phyloP scores from a whole-genome alignment of 1,139 yeast genomes.

The Magnusiomyces fungicola region DNA sequence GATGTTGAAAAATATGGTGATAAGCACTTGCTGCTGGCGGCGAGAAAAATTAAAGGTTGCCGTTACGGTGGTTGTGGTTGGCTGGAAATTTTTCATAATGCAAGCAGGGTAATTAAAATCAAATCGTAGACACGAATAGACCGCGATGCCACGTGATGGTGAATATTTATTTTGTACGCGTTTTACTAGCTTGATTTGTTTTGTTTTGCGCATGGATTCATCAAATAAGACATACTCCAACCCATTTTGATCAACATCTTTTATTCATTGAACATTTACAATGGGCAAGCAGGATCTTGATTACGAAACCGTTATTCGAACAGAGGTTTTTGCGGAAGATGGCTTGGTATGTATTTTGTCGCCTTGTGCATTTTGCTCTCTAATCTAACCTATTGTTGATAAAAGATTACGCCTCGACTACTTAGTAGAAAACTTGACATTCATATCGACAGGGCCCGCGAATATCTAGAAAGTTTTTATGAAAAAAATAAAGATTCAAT shows the following conservation, averaged over 20 bases:
- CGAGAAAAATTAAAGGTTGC: not conserved
- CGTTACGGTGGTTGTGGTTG: not conserved
- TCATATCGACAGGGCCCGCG: constrained; percentile 13
- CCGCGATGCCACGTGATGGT: not conserved
- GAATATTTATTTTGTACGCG: not conserved
- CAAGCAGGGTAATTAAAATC: not conserved
- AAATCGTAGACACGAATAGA: not conserved
- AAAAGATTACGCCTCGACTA: constrained; percentile 13
- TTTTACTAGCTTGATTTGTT: too few relatives aligned
- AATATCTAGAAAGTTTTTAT: constrained; percentile 19
- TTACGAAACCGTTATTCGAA: constrained; percentile 10
- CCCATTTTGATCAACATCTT: too few relatives aligned
- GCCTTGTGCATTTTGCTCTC: not conserved
- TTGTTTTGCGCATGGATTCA: too few relatives aligned
- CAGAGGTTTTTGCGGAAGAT: constrained; percentile 13
- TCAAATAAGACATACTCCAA: too few relatives aligned
- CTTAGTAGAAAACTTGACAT: constrained; percentile 13
- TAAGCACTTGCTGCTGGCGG: too few relatives aligned
- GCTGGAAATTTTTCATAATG: not conserved
- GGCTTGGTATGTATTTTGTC: constrained; percentile 11
- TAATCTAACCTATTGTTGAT: not conserved
- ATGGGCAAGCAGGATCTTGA: not conserved
- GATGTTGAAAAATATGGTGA: too few relatives aligned
- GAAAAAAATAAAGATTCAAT: constrained; percentile 13
- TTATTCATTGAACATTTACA: not conserved